Evolutionary conservation across 768 basidiomycete species (phyloP), one percentile per base, ranked within the genome.

Genomic region (Boletus barrowsii): DNA sequence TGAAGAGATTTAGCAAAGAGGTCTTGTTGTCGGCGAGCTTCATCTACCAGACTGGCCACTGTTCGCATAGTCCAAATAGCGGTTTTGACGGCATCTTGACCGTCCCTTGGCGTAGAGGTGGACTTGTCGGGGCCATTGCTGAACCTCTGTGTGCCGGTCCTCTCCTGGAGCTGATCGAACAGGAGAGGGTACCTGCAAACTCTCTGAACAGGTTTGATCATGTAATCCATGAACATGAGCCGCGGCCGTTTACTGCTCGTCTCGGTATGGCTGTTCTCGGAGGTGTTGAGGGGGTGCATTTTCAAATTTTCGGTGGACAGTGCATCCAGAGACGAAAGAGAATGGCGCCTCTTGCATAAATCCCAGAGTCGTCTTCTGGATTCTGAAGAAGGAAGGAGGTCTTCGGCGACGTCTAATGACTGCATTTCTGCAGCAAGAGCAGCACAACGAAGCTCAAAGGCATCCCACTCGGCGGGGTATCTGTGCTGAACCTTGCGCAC

Each of bases 151-250:
- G 40, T 26, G 1, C 11, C 47, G 13, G 41, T 47, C 32, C 57
- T 57, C 24, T 60, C 60, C 30, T 69, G 72, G 35, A 97, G 79
- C 62, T 89, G 85, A 53, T 85, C 86, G 42, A 99, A 81, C 10
- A 99, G 79, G 47, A 98, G 79, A 17, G 94, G 93, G 66, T 99
- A 99, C 62, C 87, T 90, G 80, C 95, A 98, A 47, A 99, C 88
- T 47, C 94, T 79, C 71, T 99, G 96, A 15, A 98, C 81, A n/a
- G 96, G 96, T 71, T 93, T 93, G 74, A 99, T 98, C 73, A 98
- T 80, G 67, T 94, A 94, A 73, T 98, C 96, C 60, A 83, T 74
- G 69, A 90, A 84, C 53, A 79, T 77, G 36, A 90, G 79, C 20
- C 81, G 80, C 13, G 73, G 61, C 43, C 63, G 58, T 53, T 66